Percentiles rank a stretch among this genome's conserved stretches.
Evolutionary conservation across 768 basidiomycete genomes (phyloP).

Genomic region (Porphyrellus cyaneotinctus): DNA sequence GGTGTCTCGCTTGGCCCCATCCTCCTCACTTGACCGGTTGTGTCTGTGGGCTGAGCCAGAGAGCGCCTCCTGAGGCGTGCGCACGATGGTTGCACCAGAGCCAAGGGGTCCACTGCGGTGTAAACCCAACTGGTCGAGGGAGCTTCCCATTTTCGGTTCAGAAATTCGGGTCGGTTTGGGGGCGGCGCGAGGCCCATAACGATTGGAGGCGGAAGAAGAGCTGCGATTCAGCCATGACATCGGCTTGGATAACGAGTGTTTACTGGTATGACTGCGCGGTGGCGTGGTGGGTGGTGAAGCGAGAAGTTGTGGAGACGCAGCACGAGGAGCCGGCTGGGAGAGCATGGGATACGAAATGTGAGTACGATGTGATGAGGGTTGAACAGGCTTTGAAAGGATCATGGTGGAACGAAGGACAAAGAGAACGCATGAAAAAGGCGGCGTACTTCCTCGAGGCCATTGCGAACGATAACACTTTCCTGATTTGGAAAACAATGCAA

Average conservation of each 20-base stretch:
- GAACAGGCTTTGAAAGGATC: conserved; percentile 23
- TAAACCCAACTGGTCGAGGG: conserved; percentile 28
- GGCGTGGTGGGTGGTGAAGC: conserved; percentile 31
- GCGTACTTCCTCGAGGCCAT: neutral
- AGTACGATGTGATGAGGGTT: conserved; percentile 11
- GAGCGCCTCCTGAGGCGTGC: conserved; percentile 78
- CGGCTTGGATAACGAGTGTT: conserved; percentile 38
- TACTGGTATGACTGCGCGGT: conserved; percentile 28
- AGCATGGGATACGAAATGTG: conserved; percentile 9
- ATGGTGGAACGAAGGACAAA: conserved; percentile 16
- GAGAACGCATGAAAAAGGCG: conserved; percentile 15
- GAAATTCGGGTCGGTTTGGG: conserved; percentile 41
- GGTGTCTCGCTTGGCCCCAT: conserved; percentile 5
- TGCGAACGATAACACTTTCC: conserved; percentile 27
- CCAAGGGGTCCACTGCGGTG: conserved; percentile 53
- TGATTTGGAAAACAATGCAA: conserved; percentile 21
- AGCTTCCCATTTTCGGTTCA: conserved; percentile 38
- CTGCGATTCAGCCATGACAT: conserved; percentile 43
- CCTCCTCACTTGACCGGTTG: conserved; percentile 10
- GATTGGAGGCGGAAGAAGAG: conserved; percentile 30
- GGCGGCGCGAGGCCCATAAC: conserved; percentile 27
- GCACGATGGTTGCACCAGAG: conserved; percentile 69
- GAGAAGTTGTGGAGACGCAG: conserved; percentile 14
- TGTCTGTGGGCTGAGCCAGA: conserved; percentile 24
- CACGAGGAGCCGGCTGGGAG: conserved; percentile 28